These are phyloP conservation scores for Thermothielavioides terrestris DNA, from an alignment of 495 filamentous ascomycete species.

Conservation along the genomic window DNA sequence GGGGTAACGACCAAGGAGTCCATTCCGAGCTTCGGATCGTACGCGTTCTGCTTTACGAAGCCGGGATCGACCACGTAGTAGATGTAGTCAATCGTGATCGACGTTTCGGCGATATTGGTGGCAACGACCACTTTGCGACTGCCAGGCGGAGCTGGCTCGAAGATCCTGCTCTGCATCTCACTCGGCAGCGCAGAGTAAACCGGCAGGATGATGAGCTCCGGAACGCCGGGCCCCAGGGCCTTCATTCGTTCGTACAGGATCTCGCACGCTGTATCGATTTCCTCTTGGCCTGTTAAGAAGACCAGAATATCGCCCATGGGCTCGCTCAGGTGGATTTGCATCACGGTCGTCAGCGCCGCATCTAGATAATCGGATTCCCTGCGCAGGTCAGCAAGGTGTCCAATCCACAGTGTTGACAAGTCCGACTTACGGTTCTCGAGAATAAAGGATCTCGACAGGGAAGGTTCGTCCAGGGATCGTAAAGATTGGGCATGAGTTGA, in stretches of 20 bases:
- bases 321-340: conserved; percentile 95
- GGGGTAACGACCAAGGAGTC: conserved; percentile 91
- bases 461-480: conserved; percentile 91
- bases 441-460: conserved; percentile 93
- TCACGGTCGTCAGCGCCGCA: conserved; percentile 88
- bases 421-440: conserved; percentile 60
- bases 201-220: conserved; percentile 85
- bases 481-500: conserved; percentile 90
- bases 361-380: conserved; percentile 88
- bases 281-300: conserved; percentile 94
- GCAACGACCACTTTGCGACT: conserved; percentile 94
- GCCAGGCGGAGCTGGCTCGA: conserved; percentile 84
- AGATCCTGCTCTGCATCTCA: conserved; percentile 91
- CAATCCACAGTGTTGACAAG: neutral
- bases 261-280: conserved; percentile 94
- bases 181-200: conserved; percentile 89
- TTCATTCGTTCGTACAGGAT: conserved; percentile 96
- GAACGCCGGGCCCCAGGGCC: conserved; percentile 78
- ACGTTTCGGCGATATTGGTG: conserved; percentile 97
- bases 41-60: conserved; percentile 96
- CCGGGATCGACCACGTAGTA: conserved; percentile 97
- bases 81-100: conserved; percentile 94
- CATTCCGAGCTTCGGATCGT: conserved; percentile 96
- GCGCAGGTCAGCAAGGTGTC: neutral
- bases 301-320: conserved; percentile 86